phyloP scores from a whole-genome alignment of 2,329 filamentous ascomycete genomes.

The Cladosporium sphaerospermum region DNA sequence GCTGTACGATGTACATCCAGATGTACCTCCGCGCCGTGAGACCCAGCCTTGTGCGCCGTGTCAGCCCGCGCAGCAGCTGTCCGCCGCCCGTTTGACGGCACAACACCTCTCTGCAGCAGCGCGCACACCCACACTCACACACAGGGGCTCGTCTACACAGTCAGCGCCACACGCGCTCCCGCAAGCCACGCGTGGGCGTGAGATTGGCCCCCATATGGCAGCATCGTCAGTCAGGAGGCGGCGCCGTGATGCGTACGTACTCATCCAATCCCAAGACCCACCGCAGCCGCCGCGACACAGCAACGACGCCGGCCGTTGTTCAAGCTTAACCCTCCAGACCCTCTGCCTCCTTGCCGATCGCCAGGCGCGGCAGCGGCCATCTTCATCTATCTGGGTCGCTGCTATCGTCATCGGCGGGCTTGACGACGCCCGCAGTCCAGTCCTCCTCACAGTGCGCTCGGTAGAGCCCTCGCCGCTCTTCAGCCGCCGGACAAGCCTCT shows the following conservation, averaged over 20 bases:
- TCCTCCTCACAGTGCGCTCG: too few species aligned
- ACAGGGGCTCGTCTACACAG: background rate
- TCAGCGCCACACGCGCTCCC: conserved; percentile 1
- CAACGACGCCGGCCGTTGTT: background rate
- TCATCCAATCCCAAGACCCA: background rate
- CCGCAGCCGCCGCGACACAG: conserved; percentile 7
- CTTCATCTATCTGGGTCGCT: background rate
- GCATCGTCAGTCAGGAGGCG: conserved; percentile 2
- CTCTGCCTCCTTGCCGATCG: conserved; percentile 1
- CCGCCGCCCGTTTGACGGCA: too few species aligned
- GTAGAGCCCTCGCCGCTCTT: too few species aligned
- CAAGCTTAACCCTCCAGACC: background rate
- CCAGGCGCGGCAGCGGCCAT: background rate
- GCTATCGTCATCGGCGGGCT: conserved; percentile 6
- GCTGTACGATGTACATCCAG: background rate
- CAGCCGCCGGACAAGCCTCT: too few species aligned
- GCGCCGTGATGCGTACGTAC: conserved; percentile 1
- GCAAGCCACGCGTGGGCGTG: conserved; percentile 8
- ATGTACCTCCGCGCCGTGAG: too few species aligned
- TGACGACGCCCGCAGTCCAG: background rate
- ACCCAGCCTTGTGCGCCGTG: too few species aligned
- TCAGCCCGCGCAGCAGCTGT: too few species aligned
- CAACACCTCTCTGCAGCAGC: too few species aligned
- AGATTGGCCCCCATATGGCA: background rate
- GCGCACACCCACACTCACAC: too few species aligned